Conservation (phyloP, 1,284 basidiomycete species). For the Macrocystidia cucumis region DNA sequence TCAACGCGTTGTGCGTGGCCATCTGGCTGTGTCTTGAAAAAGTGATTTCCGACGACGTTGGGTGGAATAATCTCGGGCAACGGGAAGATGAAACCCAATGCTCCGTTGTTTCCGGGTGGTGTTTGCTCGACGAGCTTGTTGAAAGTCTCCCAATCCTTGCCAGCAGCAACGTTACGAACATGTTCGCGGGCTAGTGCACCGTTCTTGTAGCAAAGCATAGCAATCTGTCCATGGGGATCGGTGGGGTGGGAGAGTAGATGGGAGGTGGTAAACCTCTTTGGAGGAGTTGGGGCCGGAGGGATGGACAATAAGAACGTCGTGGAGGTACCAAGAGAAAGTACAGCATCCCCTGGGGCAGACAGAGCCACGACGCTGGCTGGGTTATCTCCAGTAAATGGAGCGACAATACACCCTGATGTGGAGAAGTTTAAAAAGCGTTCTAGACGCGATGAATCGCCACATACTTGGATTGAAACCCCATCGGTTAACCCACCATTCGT, state of each 20-base stretch:
- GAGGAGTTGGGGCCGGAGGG: slow-evolving; percentile 48
- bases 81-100: slow-evolving; percentile 67
- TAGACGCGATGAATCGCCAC: slow-evolving; percentile 10
- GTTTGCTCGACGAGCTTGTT: slow-evolving; percentile 57
- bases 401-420: slow-evolving; percentile 73
- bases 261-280: slow-evolving; percentile 65
- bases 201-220: slow-evolving; percentile 83
- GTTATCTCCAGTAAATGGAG: slow-evolving; percentile 90
- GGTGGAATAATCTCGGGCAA: slow-evolving; percentile 83
- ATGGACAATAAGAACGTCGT: slow-evolving; percentile 83
- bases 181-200: slow-evolving; percentile 79
- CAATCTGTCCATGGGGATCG: slow-evolving; percentile 50
- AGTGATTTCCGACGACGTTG: slow-evolving; percentile 60
- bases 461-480: slow-evolving; percentile 71
- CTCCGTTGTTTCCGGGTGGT: slow-evolving; percentile 53
- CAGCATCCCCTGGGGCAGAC: slow-evolving; percentile 76
- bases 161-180: slow-evolving; percentile 64
- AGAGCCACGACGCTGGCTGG: slow-evolving; percentile 82
- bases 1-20: neutral
- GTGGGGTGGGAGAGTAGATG: slow-evolving; percentile 71
- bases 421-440: neutral
- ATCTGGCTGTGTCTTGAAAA: slow-evolving; percentile 34
- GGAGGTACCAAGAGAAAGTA: slow-evolving; percentile 88
- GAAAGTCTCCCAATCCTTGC: slow-evolving; percentile 64
- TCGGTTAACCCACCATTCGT: slow-evolving; percentile 64